Base-by-base conservation (phyloP, 2,329 filamentous ascomycete genomes). In the Pochonia chlamydosporia region DNA sequence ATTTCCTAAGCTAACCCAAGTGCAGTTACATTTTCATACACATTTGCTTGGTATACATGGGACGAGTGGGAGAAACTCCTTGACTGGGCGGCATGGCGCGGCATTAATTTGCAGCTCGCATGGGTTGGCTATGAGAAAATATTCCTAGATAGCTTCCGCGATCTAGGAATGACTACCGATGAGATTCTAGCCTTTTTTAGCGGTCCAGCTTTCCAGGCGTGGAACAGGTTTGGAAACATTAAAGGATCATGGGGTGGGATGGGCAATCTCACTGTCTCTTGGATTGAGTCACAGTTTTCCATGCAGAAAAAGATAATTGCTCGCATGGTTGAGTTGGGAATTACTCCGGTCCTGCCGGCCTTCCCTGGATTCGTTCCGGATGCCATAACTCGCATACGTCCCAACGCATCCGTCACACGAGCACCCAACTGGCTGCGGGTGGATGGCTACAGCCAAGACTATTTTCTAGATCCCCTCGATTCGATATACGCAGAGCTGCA, bases 211-310 rank as follows among this genome's bases (percentile, higher is more conserved):
- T 76, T 76, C 47, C 70, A 73, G 49, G 63, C 72, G 13, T 78
- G 73, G 73, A 76, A 76, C 51, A 67, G 71, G 14, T 72, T 78
- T 45, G 74, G 73, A 9, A 78, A 76, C 52, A 75, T 74, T 18
- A 72, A 75, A 52, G 68, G 70, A 8, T 72, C 70, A 1, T 76
- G 73, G 74, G 66, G 65, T 24, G 69, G 66, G 23, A 25, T 36
- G n/a, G 49, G 47, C 5, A 57, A 66, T 2, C 53, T 76, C 9
- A 69, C 73, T 3, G 50, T 60, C 25, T 54, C 61, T 31, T 78
- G 72, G 72, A 69, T 75, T 44, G 63, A 75, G 18, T 49, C 57
- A 25, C 74, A 76, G 53, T 74, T 70, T 44, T 64, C 61, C 6
- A 54, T 76, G 33, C 71, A 75, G 54, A 69, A 72, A 55, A 66